phyloP scores from a whole-genome alignment of 345 rosid species.

The Ceriops tagal region DNA sequence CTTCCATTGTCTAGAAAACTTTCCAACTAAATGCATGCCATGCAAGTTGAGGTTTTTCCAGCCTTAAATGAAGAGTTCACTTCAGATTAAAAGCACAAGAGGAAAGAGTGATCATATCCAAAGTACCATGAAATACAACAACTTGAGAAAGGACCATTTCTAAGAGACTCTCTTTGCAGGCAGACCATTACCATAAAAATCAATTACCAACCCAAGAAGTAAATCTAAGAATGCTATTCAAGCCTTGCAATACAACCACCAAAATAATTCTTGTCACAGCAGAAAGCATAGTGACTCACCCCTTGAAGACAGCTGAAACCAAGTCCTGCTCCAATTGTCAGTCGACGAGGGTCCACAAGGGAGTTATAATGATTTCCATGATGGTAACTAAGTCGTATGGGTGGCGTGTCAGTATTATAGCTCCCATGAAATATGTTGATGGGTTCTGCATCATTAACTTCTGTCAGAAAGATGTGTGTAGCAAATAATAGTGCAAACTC shows the following conservation, averaged over 20 bases:
- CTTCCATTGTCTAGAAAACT: too few species aligned
- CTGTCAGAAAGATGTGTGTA: slow-evolving; percentile 2
- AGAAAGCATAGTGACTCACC: slow-evolving; percentile 38
- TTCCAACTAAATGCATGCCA: too few species aligned
- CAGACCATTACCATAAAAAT: background rate
- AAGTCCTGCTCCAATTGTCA: slow-evolving; percentile 91
- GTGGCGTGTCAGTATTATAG: slow-evolving; percentile 85
- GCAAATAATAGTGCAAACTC: slow-evolving; percentile 7
- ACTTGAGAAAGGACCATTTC: background rate
- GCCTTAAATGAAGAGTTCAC: too few species aligned
- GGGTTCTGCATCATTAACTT: slow-evolving; percentile 54
- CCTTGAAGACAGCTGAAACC: slow-evolving; percentile 93
- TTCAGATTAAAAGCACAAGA: too few species aligned
- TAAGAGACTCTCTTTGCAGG: background rate
- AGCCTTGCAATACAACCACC: background rate
- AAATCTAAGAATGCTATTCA: background rate
- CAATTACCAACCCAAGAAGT: background rate
- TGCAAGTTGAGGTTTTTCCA: too few species aligned
- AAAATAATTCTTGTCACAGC: background rate
- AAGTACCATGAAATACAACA: background rate
- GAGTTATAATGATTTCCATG: slow-evolving; percentile 98
- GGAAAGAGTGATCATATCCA: background rate
- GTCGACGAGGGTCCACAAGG: slow-evolving; percentile 82
- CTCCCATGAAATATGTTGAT: slow-evolving; percentile 92
- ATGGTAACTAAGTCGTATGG: slow-evolving; percentile 87